A percentile compares a stretch with the other conserved stretches of the same genome.
These are phyloP conservation scores for Cyberlindnera xishuangbannaensis DNA, from an alignment of 805 yeast genomes.

Conservation along the genomic window DNA sequence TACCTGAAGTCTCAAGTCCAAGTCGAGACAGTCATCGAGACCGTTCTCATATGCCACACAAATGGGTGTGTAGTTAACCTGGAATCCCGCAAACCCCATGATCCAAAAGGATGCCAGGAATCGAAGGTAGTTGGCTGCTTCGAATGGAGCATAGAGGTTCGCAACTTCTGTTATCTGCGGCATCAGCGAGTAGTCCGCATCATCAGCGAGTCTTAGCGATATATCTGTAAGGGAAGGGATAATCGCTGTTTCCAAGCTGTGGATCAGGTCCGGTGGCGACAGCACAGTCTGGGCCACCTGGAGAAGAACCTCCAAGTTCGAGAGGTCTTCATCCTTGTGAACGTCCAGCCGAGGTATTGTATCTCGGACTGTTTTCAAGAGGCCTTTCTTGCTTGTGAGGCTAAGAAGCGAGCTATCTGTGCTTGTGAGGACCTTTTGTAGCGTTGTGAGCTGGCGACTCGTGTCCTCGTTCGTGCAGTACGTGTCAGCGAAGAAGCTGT, in stretches of 20 bases:
- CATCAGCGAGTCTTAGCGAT: not conserved
- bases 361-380: constrained; percentile 7
- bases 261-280: constrained; percentile 5
- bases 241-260: no score
- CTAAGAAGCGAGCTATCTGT: not conserved
- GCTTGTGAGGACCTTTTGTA: constrained; percentile 2
- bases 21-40: not conserved
- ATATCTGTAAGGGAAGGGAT: constrained; percentile 5
- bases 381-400: constrained; percentile 2
- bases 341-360: constrained; percentile 6
- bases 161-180: constrained; percentile 7
- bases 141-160: constrained; percentile 7
- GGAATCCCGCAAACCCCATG: constrained; percentile 2
- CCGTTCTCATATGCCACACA: not conserved
- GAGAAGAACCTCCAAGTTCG: constrained; percentile 4
- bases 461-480: constrained; percentile 11
- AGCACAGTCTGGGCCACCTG: constrained; percentile 4
- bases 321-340: constrained; percentile 1
- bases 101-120: constrained; percentile 9
- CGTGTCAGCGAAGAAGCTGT: constrained; percentile 26
- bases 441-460: constrained; percentile 5
- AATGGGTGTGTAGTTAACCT: constrained; percentile 7
- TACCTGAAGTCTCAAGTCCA: constrained; percentile 5
- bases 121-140: constrained; percentile 4
- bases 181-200: constrained; percentile 6